Conservation (phyloP, 805 yeast species). For the Suhomyces emberorum region DNA sequence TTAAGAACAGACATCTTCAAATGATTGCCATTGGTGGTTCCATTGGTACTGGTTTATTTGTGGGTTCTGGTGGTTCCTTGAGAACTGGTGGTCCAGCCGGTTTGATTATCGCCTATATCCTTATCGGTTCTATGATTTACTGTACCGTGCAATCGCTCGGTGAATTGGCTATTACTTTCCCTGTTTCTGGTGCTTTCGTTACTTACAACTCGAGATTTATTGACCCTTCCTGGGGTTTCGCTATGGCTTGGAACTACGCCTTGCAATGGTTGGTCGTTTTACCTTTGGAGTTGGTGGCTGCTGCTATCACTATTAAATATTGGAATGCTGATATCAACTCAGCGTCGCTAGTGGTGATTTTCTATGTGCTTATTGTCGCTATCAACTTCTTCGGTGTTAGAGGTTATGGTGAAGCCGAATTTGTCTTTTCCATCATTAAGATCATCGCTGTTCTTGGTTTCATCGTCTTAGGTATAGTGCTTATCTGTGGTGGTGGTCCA, state of each 20-base stretch:
- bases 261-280: conserved; percentile 62
- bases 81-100: conserved; percentile 71
- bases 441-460: conserved; percentile 60
- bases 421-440: conserved; percentile 64
- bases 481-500: conserved; percentile 57
- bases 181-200: conserved; percentile 42
- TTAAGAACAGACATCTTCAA: conserved; percentile 65
- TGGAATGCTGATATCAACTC: conserved; percentile 51
- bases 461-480: conserved; percentile 51
- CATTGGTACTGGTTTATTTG: conserved; percentile 80
- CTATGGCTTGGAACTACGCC: conserved; percentile 70
- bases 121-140: conserved; percentile 35
- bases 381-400: conserved; percentile 53
- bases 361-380: conserved; percentile 47
- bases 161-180: conserved; percentile 45
- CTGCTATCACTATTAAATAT: conserved; percentile 52
- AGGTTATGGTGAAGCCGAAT: conserved; percentile 62
- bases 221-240: conserved; percentile 68
- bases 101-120: conserved; percentile 35
- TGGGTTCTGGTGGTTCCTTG: conserved; percentile 66
- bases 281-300: conserved; percentile 66
- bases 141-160: conserved; percentile 43
- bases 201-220: conserved; percentile 61
- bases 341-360: conserved; percentile 57
- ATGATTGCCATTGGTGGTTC: conserved; percentile 85